Evolutionary conservation across 169 alveolate genomes (phyloP), one percentile per base, ranked within the genome.

Genomic region (Plasmodium coatneyi): DNA sequence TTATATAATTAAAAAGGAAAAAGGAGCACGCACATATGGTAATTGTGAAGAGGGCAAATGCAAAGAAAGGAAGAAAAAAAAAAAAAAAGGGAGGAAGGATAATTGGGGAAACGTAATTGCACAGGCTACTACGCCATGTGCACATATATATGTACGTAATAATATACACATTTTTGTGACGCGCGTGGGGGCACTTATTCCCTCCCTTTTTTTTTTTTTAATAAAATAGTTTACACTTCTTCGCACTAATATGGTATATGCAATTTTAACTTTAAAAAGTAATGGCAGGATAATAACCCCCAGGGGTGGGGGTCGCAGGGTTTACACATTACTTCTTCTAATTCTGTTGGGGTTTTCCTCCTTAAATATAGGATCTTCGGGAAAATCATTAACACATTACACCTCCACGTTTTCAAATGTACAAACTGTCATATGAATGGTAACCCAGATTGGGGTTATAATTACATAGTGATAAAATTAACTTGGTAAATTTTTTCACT

Each of bases 251-350:
- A 60, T 60, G 54, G n/a, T 34, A 39, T 19, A 78, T 32, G 70
- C 39, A 78, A 39, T 78, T 34, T 78, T 78, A 78, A 78, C 54
- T 78, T 78, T 5, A 78, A 78, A 78, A 78, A 78, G 34, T 32
- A 78, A 78, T 78, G 83, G 66, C 32, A 46, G n/a, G n/a, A 60
- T 60, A 25, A 6, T 60, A 6, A 60, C 25, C 74, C 32, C 74
- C 16, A 25, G 16, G 7, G 32, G 28, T 16, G 32, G 3, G 74
- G 74, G 12, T 1, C 9, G 34, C 25, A 60, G 32, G 34, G 32
- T n/a, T 60, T 16, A 60, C 74, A 60, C 25, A 60, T 60, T 16
- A 56, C 28, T 56, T 60, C 34, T n/a, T n/a, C 32, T 60, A 25
- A 60, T 60, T 60, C 14, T n/a, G 1, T 60, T 60, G 4, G 14